Evolutionary conservation across 805 yeast genomes (phyloP), one percentile per base, ranked within the genome.

Genomic region (Schizosaccharomyces osmophilus): DNA sequence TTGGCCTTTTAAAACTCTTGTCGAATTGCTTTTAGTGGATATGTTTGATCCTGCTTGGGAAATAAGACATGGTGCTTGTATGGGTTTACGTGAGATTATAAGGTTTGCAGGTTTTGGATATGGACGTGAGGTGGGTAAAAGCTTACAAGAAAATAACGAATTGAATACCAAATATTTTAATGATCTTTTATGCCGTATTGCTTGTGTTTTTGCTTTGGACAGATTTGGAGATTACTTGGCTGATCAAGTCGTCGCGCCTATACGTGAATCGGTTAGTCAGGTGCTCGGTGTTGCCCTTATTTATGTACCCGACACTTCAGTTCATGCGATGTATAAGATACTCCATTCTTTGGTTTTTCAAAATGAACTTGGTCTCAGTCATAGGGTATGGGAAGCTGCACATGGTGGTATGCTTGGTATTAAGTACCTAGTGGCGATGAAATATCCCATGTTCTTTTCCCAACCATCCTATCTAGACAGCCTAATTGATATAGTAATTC

Each of bases 221-320:
- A 74, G 97, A 66, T 93, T 93, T 72, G 97, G 97, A 59, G 99
- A 93, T 73, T 93, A 86, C 71, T 95, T 93, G 41, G 84, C 95
- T 55, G 99, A 93, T 69, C 94, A 95, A 5, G 99, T 93, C 15
- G 95, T 93, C 48, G 97, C 97, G 0, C 99, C 99, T 0, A 97
- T 93, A 4, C 76, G 98, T 68, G 99, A 94, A 72, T 87, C 95
- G 43, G 87, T 90, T 36, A 97, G 96, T 0, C 99, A 93, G 72
- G 82, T 96, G 0, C 73, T 93, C 59, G 97, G 95, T 17, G 95
- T 96, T 1, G 73, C 90, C 48, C 73, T 93, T 57, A 74, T 84
- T n/a, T 93, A 87, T 71, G 72, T 93, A 60, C 77, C 82, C 22
- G 78, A 79, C 48, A 77, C 75, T 2, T 73, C 79, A 1, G 83